These are phyloP conservation scores for Aspergillus coremiiformis DNA, from an alignment of 495 filamentous ascomycete species.

Conservation along the genomic window DNA sequence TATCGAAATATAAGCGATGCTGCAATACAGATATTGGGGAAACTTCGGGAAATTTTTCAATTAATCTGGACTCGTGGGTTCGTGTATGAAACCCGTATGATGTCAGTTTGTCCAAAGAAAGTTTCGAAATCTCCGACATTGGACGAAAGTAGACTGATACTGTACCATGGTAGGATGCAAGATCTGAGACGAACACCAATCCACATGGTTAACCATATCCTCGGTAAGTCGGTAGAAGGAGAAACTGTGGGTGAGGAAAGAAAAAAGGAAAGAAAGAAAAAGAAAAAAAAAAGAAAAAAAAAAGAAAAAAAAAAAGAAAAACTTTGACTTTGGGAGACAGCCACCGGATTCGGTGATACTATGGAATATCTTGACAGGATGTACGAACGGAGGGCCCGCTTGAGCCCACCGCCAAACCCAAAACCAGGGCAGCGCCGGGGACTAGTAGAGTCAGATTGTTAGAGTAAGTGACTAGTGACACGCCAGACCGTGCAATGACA, in stretches of 20 bases:
- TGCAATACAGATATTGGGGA: background rate
- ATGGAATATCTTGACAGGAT: background rate
- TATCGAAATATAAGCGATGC: conserved; percentile 3
- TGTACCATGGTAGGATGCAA: background rate
- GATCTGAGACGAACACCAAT: background rate
- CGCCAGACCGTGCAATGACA: background rate
- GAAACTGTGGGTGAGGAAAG: background rate
- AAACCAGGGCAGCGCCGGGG: background rate
- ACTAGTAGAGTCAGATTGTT: background rate
- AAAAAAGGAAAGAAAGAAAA: background rate
- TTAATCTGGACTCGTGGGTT: background rate
- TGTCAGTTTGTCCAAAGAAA: background rate
- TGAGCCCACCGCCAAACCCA: background rate
- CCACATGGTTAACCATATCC: background rate
- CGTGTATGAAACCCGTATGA: background rate
- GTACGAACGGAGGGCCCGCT: background rate
- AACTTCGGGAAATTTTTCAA: conserved; percentile 2
- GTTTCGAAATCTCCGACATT: background rate
- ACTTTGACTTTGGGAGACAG: background rate
- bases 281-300: background rate
- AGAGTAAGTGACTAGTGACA: background rate
- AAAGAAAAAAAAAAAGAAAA: background rate
- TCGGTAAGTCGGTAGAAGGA: no score
- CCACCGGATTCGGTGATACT: background rate
- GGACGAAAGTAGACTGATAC: background rate